Percentiles rank a stretch among this genome's conserved stretches.
Conservation (phyloP, 805 yeast species). For the Isabelozyma pseudorhagii region DNA sequence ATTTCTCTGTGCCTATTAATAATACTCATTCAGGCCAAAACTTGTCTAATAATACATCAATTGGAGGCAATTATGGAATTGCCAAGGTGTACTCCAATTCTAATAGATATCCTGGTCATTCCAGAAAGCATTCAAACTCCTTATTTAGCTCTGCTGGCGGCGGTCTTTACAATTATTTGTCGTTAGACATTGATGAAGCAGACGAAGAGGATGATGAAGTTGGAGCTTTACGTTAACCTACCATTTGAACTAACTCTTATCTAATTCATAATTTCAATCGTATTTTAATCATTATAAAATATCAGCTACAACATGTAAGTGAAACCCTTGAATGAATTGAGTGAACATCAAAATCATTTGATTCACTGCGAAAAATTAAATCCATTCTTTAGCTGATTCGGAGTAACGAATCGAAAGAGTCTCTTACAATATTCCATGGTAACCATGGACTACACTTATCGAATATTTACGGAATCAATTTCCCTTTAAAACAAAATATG, state of each 20-base stretch:
- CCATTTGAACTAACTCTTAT: too few relatives aligned
- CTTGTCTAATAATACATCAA: background rate
- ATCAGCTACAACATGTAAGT: too few relatives aligned
- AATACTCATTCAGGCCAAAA: background rate
- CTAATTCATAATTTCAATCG: too few relatives aligned
- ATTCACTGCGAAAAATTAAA: background rate
- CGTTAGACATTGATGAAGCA: conserved; percentile 21
- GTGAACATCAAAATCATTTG: too few relatives aligned
- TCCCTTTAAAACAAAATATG: conserved; percentile 1
- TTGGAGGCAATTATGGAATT: background rate
- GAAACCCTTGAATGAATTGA: too few relatives aligned
- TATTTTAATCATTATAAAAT: too few relatives aligned
- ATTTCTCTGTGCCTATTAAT: conserved; percentile 24
- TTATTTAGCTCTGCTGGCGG: conserved; percentile 19
- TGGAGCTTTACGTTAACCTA: background rate
- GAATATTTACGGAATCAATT: background rate
- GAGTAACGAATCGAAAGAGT: too few relatives aligned
- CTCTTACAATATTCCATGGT: too few relatives aligned
- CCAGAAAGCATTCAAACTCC: conserved; percentile 17
- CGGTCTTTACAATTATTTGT: conserved; percentile 15
- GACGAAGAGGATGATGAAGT: conserved; percentile 18
- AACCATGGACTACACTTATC: background rate
- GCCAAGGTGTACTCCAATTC: background rate
- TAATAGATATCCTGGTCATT: conserved; percentile 9
- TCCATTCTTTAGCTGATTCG: too few relatives aligned